Conservation (phyloP, 495 filamentous ascomycete genomes). For the Penicillium goetzii region DNA sequence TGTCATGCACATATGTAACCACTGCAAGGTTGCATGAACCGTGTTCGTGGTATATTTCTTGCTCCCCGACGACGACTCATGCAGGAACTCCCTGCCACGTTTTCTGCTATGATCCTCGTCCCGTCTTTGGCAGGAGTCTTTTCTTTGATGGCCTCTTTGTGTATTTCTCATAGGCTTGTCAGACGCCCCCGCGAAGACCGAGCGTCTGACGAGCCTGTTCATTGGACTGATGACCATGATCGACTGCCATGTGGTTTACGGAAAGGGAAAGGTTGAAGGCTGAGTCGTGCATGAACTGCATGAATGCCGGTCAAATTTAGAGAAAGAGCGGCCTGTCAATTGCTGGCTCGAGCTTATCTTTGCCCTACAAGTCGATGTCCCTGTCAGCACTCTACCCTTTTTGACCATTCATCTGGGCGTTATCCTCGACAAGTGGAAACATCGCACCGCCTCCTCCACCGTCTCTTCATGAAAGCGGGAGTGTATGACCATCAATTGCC, state of each 20-base stretch:
- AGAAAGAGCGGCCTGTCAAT: background rate
- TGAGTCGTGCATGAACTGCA: constrained; percentile 10
- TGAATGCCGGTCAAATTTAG: constrained; percentile 1
- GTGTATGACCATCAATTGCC: background rate
- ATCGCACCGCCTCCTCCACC: constrained; percentile 1
- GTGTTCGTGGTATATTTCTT: background rate
- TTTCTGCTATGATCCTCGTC: constrained; percentile 12
- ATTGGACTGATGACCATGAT: background rate
- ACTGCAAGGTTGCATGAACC: constrained; percentile 2
- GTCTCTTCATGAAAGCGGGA: constrained; percentile 3
- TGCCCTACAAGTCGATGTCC: background rate
- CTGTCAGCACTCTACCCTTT: constrained; percentile 19
- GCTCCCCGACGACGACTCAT: constrained; percentile 22
- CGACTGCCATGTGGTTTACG: constrained; percentile 21
- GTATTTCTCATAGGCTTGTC: background rate
- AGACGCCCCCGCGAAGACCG: too few species aligned
- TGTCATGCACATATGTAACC: background rate
- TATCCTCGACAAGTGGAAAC: background rate
- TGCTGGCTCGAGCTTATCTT: constrained; percentile 1
- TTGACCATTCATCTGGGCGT: background rate
- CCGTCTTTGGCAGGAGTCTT: background rate
- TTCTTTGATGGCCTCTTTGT: background rate
- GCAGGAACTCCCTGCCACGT: constrained; percentile 36
- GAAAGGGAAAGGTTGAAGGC: constrained; percentile 11
- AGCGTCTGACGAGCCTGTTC: background rate